Conservation (phyloP, 495 filamentous ascomycete species). For the Filosporella fistucella region DNA sequence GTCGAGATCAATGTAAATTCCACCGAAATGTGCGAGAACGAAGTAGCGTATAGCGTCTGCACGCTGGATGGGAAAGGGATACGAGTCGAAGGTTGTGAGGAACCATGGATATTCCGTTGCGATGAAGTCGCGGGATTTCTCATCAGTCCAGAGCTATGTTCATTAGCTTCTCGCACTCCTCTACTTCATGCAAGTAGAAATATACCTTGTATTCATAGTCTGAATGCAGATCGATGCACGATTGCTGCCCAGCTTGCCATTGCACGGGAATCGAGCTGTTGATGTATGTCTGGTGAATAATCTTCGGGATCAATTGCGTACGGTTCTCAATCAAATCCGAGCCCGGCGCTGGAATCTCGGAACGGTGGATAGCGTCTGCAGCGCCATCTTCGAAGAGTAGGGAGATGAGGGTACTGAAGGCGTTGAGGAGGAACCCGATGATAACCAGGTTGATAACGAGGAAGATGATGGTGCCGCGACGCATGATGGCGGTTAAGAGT, state of each 20-base stretch:
- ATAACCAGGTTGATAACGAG: conserved; percentile 56
- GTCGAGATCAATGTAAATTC: conserved; percentile 86
- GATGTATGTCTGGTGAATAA: conserved; percentile 78
- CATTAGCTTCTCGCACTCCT: conserved; percentile 3
- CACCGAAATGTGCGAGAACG: conserved; percentile 75
- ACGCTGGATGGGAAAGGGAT: conserved; percentile 77
- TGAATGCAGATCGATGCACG: conserved; percentile 69
- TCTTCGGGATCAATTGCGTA: conserved; percentile 67
- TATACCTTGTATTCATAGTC: conserved; percentile 81
- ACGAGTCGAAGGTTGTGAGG: conserved; percentile 75
- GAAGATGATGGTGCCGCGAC: conserved; percentile 60
- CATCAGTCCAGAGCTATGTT: conserved; percentile 79
- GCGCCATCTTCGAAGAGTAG: conserved; percentile 65
- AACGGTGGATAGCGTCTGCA: conserved; percentile 56
- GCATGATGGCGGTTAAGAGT: conserved; percentile 41
- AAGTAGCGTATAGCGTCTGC: conserved; percentile 89
- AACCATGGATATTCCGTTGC: conserved; percentile 76
- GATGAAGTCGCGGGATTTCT: conserved; percentile 71
- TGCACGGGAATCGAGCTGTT: conserved; percentile 63
- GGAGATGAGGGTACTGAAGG: conserved; percentile 58
- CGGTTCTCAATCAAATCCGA: conserved; percentile 40
- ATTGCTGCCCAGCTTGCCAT: conserved; percentile 69
- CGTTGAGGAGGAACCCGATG: conserved; percentile 53
- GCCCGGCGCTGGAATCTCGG: conserved; percentile 61
- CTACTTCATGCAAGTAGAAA: background rate